These are phyloP conservation scores for Amanita brunnescens DNA, from an alignment of 768 basidiomycete species.

Conservation along the genomic window DNA sequence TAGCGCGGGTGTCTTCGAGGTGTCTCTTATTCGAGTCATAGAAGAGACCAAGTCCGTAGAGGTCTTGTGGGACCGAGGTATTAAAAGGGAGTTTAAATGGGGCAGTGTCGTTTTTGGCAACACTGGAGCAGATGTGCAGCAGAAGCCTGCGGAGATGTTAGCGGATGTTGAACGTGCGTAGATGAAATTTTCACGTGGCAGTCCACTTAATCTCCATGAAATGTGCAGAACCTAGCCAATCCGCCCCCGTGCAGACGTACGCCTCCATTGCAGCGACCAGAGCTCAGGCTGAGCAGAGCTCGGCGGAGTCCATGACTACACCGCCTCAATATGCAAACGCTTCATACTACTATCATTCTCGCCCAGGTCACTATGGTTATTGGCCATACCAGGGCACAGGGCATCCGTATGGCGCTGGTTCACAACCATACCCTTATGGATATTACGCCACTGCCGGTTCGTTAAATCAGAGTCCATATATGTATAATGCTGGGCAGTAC, in stretches of 20 bases:
- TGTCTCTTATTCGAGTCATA: conserved; percentile 63
- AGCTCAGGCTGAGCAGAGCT: conserved; percentile 9
- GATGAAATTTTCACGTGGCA: not conserved
- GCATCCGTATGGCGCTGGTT: conserved; percentile 11
- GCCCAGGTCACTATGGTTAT: conserved; percentile 25
- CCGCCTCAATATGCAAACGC: conserved; percentile 11
- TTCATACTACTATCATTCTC: conserved; percentile 14
- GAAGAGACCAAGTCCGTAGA: conserved; percentile 65
- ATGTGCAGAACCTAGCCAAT: conserved; percentile 6
- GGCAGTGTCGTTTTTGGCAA: conserved; percentile 71
- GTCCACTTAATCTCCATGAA: conserved; percentile 4
- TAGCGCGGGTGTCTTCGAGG: conserved; percentile 80
- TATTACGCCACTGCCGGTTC: conserved; percentile 11
- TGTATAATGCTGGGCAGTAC: conserved; percentile 9
- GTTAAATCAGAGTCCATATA: conserved; percentile 10
- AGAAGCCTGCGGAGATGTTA: conserved; percentile 55
- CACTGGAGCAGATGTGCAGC: conserved; percentile 60
- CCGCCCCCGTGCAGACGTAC: conserved; percentile 7
- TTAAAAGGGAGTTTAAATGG: conserved; percentile 79
- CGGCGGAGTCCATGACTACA: conserved; percentile 1
- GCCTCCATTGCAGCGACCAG: not conserved
- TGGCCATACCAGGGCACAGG: conserved; percentile 22
- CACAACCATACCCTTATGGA: conserved; percentile 16
- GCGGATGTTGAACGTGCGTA: conserved; percentile 40
- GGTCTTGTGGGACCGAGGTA: conserved; percentile 72